Conservation (phyloP, 1,284 basidiomycete species). For the Ustilago loliicola region DNA sequence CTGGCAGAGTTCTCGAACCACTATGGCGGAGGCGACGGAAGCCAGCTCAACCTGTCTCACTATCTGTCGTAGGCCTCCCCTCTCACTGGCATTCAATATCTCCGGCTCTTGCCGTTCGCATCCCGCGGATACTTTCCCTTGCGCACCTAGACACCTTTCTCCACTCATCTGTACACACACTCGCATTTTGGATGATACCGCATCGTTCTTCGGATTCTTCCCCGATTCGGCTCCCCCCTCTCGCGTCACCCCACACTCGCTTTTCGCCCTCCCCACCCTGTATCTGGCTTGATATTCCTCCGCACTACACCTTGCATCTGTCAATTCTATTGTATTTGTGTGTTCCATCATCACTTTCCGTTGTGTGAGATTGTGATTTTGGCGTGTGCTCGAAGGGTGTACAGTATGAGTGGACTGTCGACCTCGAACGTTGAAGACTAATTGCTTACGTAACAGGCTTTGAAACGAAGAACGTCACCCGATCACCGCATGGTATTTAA, state of each 20-base stretch:
- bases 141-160: slow-evolving; percentile 4
- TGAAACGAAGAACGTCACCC: background rate
- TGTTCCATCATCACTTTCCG: background rate
- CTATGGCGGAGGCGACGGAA: slow-evolving; percentile 31
- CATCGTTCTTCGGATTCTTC: background rate
- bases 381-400: background rate
- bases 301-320: slow-evolving; percentile 18
- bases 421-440: too few relatives aligned
- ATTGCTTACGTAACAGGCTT: slow-evolving; percentile 23
- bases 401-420: too few relatives aligned
- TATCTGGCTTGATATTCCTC: slow-evolving; percentile 7
- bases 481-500: slow-evolving; percentile 12
- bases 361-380: background rate
- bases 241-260: background rate
- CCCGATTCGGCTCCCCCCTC: background rate
- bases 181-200: slow-evolving; percentile 4
- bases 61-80: slow-evolving; percentile 28
- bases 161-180: slow-evolving; percentile 6
- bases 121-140: background rate
- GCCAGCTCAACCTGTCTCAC: slow-evolving; percentile 43
- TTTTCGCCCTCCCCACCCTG: background rate
- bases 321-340: slow-evolving; percentile 36
- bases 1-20: slow-evolving; percentile 49
- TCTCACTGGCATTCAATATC: background rate
- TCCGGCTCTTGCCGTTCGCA: background rate